Evolutionary conservation across 1,284 basidiomycete genomes (phyloP).

Genomic region (Cutaneotrichosporon sp.): DNA sequence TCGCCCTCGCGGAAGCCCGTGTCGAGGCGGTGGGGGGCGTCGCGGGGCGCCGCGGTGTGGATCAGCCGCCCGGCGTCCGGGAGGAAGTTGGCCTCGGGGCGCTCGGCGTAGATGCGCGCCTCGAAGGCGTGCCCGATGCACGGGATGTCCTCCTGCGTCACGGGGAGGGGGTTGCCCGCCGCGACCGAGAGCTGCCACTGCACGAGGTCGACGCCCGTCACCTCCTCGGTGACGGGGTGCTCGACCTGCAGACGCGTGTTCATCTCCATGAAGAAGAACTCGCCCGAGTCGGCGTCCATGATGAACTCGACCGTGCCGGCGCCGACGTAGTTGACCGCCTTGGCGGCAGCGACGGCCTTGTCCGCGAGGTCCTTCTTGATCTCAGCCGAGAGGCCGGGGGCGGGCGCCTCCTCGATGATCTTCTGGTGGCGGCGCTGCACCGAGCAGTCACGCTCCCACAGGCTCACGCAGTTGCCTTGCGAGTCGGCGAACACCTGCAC

Average conservation of each 20-base stretch:
- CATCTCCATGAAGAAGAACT: conserved; percentile 95
- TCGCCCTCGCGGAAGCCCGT: conserved; percentile 84
- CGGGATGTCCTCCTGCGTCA: conserved; percentile 73
- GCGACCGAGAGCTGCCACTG: conserved; percentile 94
- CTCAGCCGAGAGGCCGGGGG: conserved; percentile 75
- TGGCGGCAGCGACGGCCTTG: conserved; percentile 87
- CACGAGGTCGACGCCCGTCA: conserved; percentile 87
- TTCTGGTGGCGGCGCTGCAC: conserved; percentile 91
- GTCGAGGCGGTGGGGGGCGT: conserved; percentile 77
- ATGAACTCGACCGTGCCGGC: conserved; percentile 94
- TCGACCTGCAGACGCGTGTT: conserved; percentile 92
- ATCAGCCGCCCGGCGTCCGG: conserved; percentile 83
- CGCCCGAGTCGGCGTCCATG: conserved; percentile 79
- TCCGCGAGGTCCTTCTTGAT: conserved; percentile 76
- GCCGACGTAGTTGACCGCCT: conserved; percentile 85
- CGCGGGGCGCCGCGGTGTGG: conserved; percentile 62
- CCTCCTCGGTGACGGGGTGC: conserved; percentile 95
- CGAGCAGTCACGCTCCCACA: conserved; percentile 93
- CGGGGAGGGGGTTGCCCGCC: conserved; percentile 79
- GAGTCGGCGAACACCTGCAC: conserved; percentile 87
- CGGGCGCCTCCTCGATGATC: conserved; percentile 70
- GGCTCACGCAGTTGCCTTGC: conserved; percentile 73
- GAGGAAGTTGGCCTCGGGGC: conserved; percentile 85
- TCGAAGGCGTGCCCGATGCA: conserved; percentile 91
- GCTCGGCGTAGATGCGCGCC: conserved; percentile 95